Base-by-base conservation (phyloP, 1,284 basidiomycete species). In the Albatrellus sp. region DNA sequence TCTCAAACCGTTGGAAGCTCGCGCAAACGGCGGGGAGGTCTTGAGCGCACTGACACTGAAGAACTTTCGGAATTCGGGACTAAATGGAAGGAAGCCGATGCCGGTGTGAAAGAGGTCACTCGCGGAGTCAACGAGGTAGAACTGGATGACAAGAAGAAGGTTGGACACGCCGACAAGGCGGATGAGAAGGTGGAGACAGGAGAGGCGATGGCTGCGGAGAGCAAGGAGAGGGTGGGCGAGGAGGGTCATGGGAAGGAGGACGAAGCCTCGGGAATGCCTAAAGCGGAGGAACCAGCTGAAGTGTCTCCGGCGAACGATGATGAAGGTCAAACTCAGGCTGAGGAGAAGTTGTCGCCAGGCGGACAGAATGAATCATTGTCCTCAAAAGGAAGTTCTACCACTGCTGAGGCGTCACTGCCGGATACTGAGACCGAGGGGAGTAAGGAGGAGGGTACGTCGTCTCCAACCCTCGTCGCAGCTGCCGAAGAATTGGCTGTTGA, bases 1-100 rank as follows among this genome's bases (percentile, higher is more conserved):
- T 14, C 12, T 58, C 66, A 50, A 79, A 80, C 62, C 71, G 38
- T 16, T 35, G 66, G 55, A 56, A 63, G 45, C 64, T 62, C 46
- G 61, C 54, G 29, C 65, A 68, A 44, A 55, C 60, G 41, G 52
- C 55, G 43, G 54, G 56, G 33, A 37, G 52, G 37, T 52, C 54
- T 37, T 46, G 44, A 52, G n/a, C 50, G 50, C 17, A 40, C 45
- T 24, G 48, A 43, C 39, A 47, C 43, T 14, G 37, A n/a, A 31
- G 37, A 40, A n/a, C 24, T 7, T 24, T 48, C 48, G 30, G 52
- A 53, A 20, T 33, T 52, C 29, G 46, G 48, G 29, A 56, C 47
- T 46, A 17, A 13, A 5, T 46, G 47, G 16, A 57, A 55, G 39
- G 52, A 54, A 46, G 43, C 41, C 9, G 49, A 49, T 45, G 49